These are phyloP conservation scores for Tieghemostelium lacteum DNA, from an alignment of 78 protist species.

Conservation along the genomic window DNA sequence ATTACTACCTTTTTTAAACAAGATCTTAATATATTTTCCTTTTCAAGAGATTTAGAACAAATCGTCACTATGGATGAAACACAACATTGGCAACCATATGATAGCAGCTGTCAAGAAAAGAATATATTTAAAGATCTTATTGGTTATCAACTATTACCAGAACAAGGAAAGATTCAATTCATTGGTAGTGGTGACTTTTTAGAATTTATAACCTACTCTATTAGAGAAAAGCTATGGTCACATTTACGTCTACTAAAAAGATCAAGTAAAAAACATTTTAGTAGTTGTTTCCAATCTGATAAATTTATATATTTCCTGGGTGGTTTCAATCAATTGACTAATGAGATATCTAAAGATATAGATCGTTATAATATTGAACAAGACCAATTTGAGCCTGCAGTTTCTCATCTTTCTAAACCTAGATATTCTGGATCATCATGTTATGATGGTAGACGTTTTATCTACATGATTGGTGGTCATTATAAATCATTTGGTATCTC, in stretches of 20 bases:
- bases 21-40: neutral
- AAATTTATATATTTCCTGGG: slow-evolving; percentile 34
- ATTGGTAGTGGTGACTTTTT: neutral
- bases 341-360: neutral
- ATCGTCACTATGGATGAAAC: neutral
- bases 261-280: no score
- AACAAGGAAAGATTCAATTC: neutral
- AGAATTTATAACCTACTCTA: neutral
- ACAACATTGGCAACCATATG: neutral
- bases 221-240: neutral
- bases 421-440: slow-evolving; percentile 19
- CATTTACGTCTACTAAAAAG: neutral
- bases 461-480: slow-evolving; percentile 46
- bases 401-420: slow-evolving; percentile 1
- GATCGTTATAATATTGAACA: slow-evolving; percentile 19
- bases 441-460: slow-evolving; percentile 29
- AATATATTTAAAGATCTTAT: neutral
- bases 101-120: neutral
- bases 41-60: neutral
- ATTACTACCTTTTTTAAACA: neutral
- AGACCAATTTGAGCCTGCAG: neutral
- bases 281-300: neutral
- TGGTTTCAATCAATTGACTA: slow-evolving; percentile 16
- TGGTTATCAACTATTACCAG: neutral
- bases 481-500: slow-evolving; percentile 9